Base-by-base conservation (phyloP, 495 filamentous ascomycete species). In the Podospora sp. region DNA sequence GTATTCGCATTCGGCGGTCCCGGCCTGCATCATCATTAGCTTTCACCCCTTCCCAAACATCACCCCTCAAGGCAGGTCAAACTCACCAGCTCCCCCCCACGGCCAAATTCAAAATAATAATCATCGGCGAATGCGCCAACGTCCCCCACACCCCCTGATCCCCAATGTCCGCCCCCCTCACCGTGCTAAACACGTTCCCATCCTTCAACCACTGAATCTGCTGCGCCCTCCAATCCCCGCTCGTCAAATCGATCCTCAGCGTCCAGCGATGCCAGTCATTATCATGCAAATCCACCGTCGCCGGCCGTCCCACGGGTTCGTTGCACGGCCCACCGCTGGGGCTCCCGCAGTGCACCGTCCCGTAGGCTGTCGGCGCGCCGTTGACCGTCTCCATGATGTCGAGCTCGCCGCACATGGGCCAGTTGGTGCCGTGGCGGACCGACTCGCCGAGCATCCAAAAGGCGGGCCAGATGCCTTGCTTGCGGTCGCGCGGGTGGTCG, bases 381-480 rank as follows among this genome's bases (percentile, higher is more conserved):
- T 83, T 80, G 66, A 84, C 71, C 66, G 79, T 82, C 75, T 85
- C 82, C 71, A 84, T 79, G 65, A 84, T 82, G 73, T 85, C 83
- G 62, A 84, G 78, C 76, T 85, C 83, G 67, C 82, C 83, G 75
- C 79, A 80, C 21, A 27, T 61, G 0, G 83, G 83, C 83, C 83
- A 85, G n/a, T 62, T 52, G 2, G 81, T 83, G 52, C 82, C 82
- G 68, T 80, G 76, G 64, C 79, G 79, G 65, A 85, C 75, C n/a
- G 73, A 55, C 29, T 85, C 77, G 62, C 83, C 83, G 33, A 85
- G 77, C 62, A 82, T 72, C 83, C 82, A 85, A 71, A 85, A 85
- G 50, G 82, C 83, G 5, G 83, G 83, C 84, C 84, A 86, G 27
- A 86, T 69, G 16, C 84, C 84, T 61, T 84, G 78, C 65, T 82